Evolutionary conservation across 192 early-diverging fungal species (phyloP), one percentile per base, ranked within the genome.

Genomic region (Spinellus fusiger): DNA sequence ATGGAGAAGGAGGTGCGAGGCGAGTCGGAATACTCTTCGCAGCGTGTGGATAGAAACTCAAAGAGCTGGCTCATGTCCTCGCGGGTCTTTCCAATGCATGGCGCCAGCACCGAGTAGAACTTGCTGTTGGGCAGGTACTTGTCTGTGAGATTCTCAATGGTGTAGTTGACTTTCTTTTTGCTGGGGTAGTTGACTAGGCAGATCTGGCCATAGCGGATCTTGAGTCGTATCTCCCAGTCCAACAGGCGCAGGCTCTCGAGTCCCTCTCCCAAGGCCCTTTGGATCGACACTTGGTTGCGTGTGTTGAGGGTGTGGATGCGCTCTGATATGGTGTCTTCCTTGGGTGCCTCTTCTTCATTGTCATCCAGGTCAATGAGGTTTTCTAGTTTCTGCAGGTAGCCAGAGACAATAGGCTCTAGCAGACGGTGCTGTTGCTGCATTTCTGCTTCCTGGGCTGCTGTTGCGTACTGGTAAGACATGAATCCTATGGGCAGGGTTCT

Each of bases 181-280:
- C 49, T 67, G 0, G 67, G 64, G 27, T 71, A 74, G 58, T 71
- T 50, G 5, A 71, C 59, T 16, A 78, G 32, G 47, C 60, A 69
- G 16, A 75, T 60, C 20, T 74, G 70, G 20, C 76, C 76, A 69
- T 72, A 78, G 0, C 27, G 34, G 16, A 72, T 47, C 8, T 70
- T 64, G 59, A 78, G 53, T 20, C 60, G 59, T 18, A 71, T 64
- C 31, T 74, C 58, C 65, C 66, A 70, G 48, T 77, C 72, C 22
- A 61, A 61, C 23, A 77, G 51, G 10, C 70, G 61, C 18, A 74
- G 20, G 13, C 69, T 65, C 10, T 62, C 65, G 16, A 73, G 51
- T 3, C 58, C 73, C 15, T 54, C 40, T 31, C 54, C 44, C 10
- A 77, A 29, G 18, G 56, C 49, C 2, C 56, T 7, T 25, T 64